phyloP scores from a whole-genome alignment of 2,329 filamentous ascomycete species.

The Plenodomus tracheiphilus region DNA sequence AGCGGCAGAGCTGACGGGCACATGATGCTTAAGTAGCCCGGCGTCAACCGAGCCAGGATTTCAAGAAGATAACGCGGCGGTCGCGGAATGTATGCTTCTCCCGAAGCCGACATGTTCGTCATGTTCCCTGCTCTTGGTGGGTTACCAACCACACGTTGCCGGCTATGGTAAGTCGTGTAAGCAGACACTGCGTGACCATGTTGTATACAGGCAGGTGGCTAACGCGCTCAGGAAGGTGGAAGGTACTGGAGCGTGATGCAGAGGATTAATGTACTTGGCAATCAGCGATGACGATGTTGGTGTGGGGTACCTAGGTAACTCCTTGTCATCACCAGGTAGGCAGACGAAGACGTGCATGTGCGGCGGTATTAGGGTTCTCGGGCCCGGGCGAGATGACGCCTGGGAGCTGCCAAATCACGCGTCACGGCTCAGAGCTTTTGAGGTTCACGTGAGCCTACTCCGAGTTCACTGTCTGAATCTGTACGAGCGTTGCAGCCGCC shows the following conservation, averaged over 20 bases:
- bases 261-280: constrained; percentile 26
- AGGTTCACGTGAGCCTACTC: no score
- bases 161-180: constrained; percentile 2
- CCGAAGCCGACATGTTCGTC: constrained; percentile 3
- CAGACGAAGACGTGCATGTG: background rate
- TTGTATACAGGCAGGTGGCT: constrained; percentile 20
- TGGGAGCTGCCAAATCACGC: no score
- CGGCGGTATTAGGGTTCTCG: background rate
- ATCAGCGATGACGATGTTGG: constrained; percentile 26
- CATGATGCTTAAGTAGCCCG: constrained; percentile 17
- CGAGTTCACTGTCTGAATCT: no score
- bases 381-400: background rate
- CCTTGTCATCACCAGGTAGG: background rate
- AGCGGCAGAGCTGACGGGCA: background rate
- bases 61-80: constrained; percentile 17
- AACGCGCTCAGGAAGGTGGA: constrained; percentile 38
- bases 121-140: constrained; percentile 5
- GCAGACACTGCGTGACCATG: constrained; percentile 15
- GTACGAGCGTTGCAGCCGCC: no score
- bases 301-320: constrained; percentile 8
- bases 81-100: constrained; percentile 6
- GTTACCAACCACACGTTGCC: background rate
- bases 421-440: no score
- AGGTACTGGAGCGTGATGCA: constrained; percentile 18
- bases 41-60: background rate